Base-by-base conservation (phyloP, 257 asterid genomes). In the Gentiana straminea region DNA sequence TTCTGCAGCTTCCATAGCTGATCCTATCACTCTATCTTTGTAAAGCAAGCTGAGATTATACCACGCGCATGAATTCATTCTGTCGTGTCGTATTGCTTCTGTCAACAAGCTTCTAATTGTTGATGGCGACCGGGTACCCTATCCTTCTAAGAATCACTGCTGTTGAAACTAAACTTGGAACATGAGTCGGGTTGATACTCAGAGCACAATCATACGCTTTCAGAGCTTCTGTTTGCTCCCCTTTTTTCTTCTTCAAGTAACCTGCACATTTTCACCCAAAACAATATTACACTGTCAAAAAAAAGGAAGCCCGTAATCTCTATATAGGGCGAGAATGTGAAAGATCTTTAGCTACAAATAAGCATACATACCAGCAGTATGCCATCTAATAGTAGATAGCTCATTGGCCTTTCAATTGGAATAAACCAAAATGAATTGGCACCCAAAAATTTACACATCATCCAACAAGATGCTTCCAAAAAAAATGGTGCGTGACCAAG, bases 31-130 rank as follows among this genome's bases (percentile, higher is more conserved):
- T 53, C 74, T 86, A 13, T 57, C 63, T 79, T 78, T 86, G 75
- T 79, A 78, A 35, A 89, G 75, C 51, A 89, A 68, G 35, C 97
- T 95, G 3, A 89, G 95, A 77, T 81, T 78, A 77, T 86, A 81
- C 97, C 97, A 89, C 0, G 97, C 97, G 0, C 61, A 60, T 52
- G 84, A 71, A 64, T 78, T 89, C 43, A 86, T 86, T 75, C 90
- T 77, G 46, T 89, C 95, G 1, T 84, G 84, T 59, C 83, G 75
- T 66, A 89, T 61, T n/a, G 97, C 97, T 53, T 89, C 90, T 0
- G 84, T 78, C 8, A 86, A 70, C 66, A 86, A 84, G 78, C 97
- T 77, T 71, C 81, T 86, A 24, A 68, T 80, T 4, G 84, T 81
- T 3, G 97, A 86, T 58, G 63, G 49, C 9, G 94, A 75, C 49